Evolutionary conservation across 176 grass and related monocot species (phyloP).

Genomic region (Carex parvula): DNA sequence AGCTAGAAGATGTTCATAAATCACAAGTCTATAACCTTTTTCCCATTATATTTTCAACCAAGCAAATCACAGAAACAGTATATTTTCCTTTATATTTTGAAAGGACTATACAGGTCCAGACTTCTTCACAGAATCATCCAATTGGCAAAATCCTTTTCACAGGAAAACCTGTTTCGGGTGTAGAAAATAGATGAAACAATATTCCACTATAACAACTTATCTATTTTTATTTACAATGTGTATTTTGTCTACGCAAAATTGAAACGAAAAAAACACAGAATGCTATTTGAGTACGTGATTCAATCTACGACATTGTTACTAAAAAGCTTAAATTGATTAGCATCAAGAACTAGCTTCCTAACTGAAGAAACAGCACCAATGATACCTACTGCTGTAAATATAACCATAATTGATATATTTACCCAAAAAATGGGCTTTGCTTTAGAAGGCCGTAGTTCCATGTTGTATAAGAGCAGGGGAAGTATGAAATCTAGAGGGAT

Average conservation of each 20-base stretch:
- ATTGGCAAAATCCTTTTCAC: not conserved
- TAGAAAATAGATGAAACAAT: not conserved
- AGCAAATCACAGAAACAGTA: not conserved
- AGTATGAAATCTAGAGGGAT: conserved; percentile 57
- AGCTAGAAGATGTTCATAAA: not conserved
- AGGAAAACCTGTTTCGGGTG: not conserved
- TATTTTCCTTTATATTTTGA: not conserved
- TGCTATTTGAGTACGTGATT: not conserved
- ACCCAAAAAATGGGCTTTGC: conserved; percentile 34
- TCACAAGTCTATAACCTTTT: not conserved
- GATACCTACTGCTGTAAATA: conserved; percentile 63
- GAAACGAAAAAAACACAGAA: not conserved
- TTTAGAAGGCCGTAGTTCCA: conserved; percentile 44
- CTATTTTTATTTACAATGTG: not conserved
- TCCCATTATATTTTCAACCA: not conserved
- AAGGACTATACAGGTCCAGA: not conserved
- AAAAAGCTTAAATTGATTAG: conserved; percentile 75
- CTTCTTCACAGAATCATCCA: not conserved
- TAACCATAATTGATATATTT: conserved; percentile 65
- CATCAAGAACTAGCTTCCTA: conserved; percentile 73
- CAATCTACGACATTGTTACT: conserved; percentile 76
- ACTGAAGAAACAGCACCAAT: conserved; percentile 81
- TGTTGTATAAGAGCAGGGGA: conserved; percentile 67
- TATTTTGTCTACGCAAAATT: not conserved
- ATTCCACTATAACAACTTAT: not conserved